Evolutionary conservation across 106 monocot species (phyloP).

Genomic region (Platanthera guangdongensis): DNA sequence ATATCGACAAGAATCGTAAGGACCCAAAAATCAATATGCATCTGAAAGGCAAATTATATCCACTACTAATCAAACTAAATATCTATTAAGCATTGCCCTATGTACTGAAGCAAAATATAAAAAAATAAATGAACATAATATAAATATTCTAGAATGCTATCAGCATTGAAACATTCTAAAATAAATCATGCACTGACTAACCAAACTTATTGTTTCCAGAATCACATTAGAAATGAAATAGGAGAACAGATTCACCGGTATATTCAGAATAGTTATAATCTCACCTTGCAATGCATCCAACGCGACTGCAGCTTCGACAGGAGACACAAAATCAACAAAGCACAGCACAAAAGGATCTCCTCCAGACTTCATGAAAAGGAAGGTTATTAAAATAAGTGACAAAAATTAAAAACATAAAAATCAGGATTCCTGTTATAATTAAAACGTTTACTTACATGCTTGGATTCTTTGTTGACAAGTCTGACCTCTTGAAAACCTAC

Average conservation of each 20-base stretch:
- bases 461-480: slow-evolving; percentile 56
- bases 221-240: not conserved
- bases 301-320: slow-evolving; percentile 40
- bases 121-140: too few relatives aligned
- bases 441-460: slow-evolving; percentile 32
- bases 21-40: too few relatives aligned
- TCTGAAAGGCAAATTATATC: too few relatives aligned
- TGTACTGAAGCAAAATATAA: too few relatives aligned
- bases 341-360: slow-evolving; percentile 44
- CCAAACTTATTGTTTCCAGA: too few relatives aligned
- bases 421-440: not conserved
- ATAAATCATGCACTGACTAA: too few relatives aligned
- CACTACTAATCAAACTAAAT: too few relatives aligned
- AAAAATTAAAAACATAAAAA: not conserved
- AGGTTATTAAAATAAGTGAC: not conserved
- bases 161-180: too few relatives aligned
- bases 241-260: not conserved
- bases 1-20: too few relatives aligned
- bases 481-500: slow-evolving; percentile 56
- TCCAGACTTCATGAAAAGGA: slow-evolving; percentile 23
- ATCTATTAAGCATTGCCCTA: too few relatives aligned
- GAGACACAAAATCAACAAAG: slow-evolving; percentile 52
- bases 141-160: too few relatives aligned
- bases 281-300: slow-evolving; percentile 65
- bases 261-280: not conserved